phyloP scores from a whole-genome alignment of 2,329 filamentous ascomycete genomes.

The Penicillium sp. region DNA sequence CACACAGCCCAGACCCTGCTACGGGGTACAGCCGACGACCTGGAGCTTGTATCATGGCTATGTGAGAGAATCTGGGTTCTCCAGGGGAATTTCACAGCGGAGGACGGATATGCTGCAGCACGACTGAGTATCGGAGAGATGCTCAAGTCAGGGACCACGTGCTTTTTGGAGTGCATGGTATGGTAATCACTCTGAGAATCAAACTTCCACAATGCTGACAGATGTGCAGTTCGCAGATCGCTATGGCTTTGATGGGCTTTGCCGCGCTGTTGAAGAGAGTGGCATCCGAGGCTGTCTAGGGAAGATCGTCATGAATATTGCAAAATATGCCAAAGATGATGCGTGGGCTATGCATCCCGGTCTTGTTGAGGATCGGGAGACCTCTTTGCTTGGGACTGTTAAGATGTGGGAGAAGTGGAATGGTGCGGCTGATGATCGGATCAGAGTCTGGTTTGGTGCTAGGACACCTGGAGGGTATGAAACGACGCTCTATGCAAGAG shows the following conservation, averaged over 20 bases:
- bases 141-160: conserved; percentile 50
- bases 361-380: conserved; percentile 41
- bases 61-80: conserved; percentile 52
- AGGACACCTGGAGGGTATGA: conserved; percentile 47
- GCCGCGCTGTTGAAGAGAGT: conserved; percentile 43
- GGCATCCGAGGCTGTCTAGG: conserved; percentile 46
- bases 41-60: conserved; percentile 51
- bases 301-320: conserved; percentile 46
- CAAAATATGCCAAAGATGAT: conserved; percentile 43
- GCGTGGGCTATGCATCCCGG: conserved; percentile 46
- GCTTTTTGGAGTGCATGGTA: conserved; percentile 53
- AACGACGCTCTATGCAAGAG: background rate
- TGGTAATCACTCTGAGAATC: background rate
- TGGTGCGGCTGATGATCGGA: conserved; percentile 38
- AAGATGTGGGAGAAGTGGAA: conserved; percentile 37
- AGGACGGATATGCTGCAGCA: conserved; percentile 50
- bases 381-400: conserved; percentile 41
- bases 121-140: conserved; percentile 51
- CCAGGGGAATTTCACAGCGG: conserved; percentile 44
- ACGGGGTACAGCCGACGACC: conserved; percentile 49
- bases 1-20: conserved; percentile 50
- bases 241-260: conserved; percentile 47
- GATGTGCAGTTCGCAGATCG: conserved; percentile 42
- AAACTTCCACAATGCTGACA: background rate
- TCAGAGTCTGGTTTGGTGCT: conserved; percentile 50